phyloP scores from a whole-genome alignment of 2,329 filamentous ascomycete genomes.

The Aspergillus jensenii region DNA sequence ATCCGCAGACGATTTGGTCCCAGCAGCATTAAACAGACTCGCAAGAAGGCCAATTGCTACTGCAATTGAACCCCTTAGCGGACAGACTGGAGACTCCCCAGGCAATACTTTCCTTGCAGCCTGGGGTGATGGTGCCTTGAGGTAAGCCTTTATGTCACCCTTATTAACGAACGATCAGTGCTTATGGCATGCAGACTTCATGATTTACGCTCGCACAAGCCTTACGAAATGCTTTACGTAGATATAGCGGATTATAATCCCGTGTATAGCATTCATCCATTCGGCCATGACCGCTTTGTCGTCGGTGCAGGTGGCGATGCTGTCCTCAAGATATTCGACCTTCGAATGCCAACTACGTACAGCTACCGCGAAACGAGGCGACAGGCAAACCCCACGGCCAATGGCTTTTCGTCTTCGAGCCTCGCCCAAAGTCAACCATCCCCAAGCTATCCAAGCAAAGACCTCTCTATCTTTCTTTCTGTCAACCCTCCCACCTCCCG shows the following conservation, averaged over 20 bases:
- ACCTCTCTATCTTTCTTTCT: constrained; percentile 47
- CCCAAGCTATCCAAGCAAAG: constrained; percentile 24
- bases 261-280: constrained; percentile 58
- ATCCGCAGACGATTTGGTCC: constrained; percentile 38
- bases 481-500: constrained; percentile 21
- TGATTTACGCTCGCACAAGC: constrained; percentile 56
- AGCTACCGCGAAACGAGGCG: constrained; percentile 29
- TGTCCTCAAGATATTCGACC: constrained; percentile 62
- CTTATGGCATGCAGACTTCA: constrained; percentile 48
- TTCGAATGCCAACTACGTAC: constrained; percentile 50
- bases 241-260: constrained; percentile 59
- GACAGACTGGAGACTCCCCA: constrained; percentile 24
- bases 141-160: constrained; percentile 26
- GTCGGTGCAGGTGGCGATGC: constrained; percentile 58
- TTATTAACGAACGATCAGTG: background rate
- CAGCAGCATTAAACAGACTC: constrained; percentile 22
- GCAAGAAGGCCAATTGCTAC: constrained; percentile 30
- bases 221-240: constrained; percentile 50
- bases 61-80: constrained; percentile 37
- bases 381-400: constrained; percentile 1
- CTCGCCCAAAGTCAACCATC: background rate
- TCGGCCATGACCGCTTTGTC: constrained; percentile 58
- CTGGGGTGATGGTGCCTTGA: constrained; percentile 57
- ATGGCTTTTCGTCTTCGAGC: background rate
- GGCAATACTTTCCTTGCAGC: constrained; percentile 60